These are phyloP conservation scores for Chenopodium quinoa DNA, from an alignment of 148 eudicot genomes.

Conservation along the genomic window DNA sequence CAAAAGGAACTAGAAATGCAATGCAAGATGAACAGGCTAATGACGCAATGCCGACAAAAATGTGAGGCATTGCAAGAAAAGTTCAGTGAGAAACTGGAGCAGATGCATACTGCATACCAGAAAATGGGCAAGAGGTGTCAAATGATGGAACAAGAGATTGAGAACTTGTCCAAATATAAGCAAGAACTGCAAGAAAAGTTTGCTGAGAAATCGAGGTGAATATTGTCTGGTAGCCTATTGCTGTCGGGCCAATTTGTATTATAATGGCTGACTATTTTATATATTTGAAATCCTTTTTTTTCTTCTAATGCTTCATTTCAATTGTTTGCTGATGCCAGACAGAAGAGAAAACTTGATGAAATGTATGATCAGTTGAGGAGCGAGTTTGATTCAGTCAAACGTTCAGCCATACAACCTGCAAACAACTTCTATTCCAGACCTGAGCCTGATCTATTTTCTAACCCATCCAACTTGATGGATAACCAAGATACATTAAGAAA, in stretches of 20 bases:
- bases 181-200: constrained; percentile 90
- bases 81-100: constrained; percentile 79
- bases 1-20: constrained; percentile 95
- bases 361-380: constrained; percentile 94
- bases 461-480: constrained; percentile 67
- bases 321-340: constrained; percentile 47
- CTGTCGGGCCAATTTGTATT: neutral
- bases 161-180: constrained; percentile 73
- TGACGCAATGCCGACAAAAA: constrained; percentile 77
- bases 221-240: neutral
- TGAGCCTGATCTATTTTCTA: constrained; percentile 75
- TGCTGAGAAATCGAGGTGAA: constrained; percentile 84
- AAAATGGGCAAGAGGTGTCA: constrained; percentile 91
- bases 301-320: constrained; percentile 16
- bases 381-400: constrained; percentile 72
- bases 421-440: constrained; percentile 60
- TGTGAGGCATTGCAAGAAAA: constrained; percentile 82
- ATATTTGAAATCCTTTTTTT: neutral
- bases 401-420: constrained; percentile 84
- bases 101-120: constrained; percentile 80
- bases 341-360: constrained; percentile 94
- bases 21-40: constrained; percentile 78
- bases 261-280: neutral
- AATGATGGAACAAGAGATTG: constrained; percentile 83
- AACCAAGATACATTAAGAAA: constrained; percentile 64